A percentile compares a stretch with the other conserved stretches of the same genome.
These are phyloP conservation scores for Fusarium tuaranense DNA, from an alignment of 2,329 filamentous ascomycete species.

Conservation along the genomic window DNA sequence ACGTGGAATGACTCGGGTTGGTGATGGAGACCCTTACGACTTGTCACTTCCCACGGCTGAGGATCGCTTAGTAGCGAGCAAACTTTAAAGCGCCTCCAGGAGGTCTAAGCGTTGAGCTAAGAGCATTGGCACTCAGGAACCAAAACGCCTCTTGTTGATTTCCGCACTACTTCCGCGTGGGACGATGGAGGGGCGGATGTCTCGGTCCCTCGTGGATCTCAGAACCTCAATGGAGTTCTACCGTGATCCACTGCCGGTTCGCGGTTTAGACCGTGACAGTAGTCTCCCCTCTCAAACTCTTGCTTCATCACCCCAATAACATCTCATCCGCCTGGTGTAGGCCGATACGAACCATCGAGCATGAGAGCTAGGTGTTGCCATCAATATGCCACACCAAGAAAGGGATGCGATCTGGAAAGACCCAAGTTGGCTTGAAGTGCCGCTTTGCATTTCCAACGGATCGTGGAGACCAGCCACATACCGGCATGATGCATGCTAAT, in stretches of 20 bases:
- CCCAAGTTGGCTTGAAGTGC: no score
- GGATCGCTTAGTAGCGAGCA: neutral
- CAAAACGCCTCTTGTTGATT: neutral
- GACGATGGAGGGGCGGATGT: neutral
- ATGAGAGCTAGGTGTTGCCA: neutral
- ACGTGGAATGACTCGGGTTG: neutral
- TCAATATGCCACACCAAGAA: no score
- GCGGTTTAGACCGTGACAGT: neutral
- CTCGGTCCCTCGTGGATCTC: neutral
- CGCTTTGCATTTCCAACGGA: neutral
- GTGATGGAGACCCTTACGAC: neutral
- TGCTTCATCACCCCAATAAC: neutral
- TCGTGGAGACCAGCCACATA: neutral
- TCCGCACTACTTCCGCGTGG: neutral
- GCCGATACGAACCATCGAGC: neutral
- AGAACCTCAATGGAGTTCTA: neutral
- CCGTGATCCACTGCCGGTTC: neutral
- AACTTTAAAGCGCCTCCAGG: neutral
- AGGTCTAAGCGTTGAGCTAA: neutral
- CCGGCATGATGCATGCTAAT: neutral
- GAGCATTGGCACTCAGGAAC: neutral
- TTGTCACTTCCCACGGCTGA: neutral
- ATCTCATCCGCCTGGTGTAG: neutral
- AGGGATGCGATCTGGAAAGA: no score
- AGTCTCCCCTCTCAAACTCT: neutral